Conservation (phyloP, 192 early-diverging fungal species). For the Oehlia diaphana region DNA sequence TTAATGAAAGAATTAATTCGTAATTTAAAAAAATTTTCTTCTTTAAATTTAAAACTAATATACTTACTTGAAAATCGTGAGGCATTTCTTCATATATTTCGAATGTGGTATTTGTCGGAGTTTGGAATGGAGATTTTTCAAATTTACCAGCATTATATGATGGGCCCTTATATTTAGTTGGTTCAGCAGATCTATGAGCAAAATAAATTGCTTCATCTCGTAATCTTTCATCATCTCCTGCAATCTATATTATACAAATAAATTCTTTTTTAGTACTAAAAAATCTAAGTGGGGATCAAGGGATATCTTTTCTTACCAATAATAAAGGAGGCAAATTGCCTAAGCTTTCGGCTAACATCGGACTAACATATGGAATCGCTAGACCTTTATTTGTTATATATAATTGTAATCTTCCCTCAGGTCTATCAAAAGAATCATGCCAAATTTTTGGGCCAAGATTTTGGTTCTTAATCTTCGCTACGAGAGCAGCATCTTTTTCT, state of each 20-base stretch:
- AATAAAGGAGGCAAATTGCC: conserved; percentile 44
- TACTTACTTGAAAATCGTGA: conserved; percentile 45
- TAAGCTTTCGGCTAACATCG: conserved; percentile 40
- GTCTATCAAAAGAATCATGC: conserved; percentile 28
- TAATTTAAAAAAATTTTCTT: no score
- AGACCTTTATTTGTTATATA: conserved; percentile 47
- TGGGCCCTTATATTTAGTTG: conserved; percentile 3
- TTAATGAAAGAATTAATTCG: neutral
- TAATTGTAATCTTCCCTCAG: conserved; percentile 41
- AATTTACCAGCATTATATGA: neutral
- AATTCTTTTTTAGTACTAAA: neutral
- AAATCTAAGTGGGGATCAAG: neutral
- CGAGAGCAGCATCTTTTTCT: conserved; percentile 22
- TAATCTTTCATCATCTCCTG: conserved; percentile 48
- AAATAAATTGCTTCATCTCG: conserved; percentile 52
- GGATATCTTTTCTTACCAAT: conserved; percentile 36
- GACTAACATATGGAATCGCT: conserved; percentile 47
- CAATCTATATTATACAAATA: conserved; percentile 29
- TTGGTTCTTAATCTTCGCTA: conserved; percentile 22
- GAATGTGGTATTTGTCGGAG: conserved; percentile 37
- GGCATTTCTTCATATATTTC: conserved; percentile 52
- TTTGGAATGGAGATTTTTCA: conserved; percentile 17
- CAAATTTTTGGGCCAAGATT: conserved; percentile 13
- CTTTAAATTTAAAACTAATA: no score
- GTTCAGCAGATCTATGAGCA: conserved; percentile 23